Evolutionary conservation across 1,284 basidiomycete genomes (phyloP).

Genomic region (Tilletia horrida): DNA sequence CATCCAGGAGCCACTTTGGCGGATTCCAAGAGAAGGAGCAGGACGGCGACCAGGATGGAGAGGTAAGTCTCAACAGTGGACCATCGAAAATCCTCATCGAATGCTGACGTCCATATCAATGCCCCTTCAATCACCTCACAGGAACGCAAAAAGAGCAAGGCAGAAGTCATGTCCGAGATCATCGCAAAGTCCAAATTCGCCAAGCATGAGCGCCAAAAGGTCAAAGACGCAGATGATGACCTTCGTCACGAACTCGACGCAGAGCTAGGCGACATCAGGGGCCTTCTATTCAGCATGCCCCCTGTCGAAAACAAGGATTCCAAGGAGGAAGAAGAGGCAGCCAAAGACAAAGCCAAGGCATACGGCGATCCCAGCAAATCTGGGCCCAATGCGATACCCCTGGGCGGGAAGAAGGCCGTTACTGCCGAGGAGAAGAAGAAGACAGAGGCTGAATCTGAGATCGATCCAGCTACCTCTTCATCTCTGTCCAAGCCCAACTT

Average conservation of each 20-base stretch:
- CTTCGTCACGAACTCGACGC: slow-evolving; percentile 83
- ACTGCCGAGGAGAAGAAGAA: slow-evolving; percentile 26
- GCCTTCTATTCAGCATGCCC: slow-evolving; percentile 61
- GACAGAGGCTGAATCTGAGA: slow-evolving; percentile 28
- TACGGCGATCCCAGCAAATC: slow-evolving; percentile 13
- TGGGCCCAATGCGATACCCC: slow-evolving; percentile 14
- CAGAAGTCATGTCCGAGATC: slow-evolving; percentile 96
- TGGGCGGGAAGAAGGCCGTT: slow-evolving; percentile 18
- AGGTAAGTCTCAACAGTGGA: slow-evolving; percentile 26
- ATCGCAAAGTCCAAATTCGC: slow-evolving; percentile 86
- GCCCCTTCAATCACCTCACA: not conserved
- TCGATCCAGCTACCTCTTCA: slow-evolving; percentile 13
- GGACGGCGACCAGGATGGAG: slow-evolving; percentile 64
- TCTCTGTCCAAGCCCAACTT: slow-evolving; percentile 26
- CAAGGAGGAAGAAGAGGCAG: slow-evolving; percentile 4
- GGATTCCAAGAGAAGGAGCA: slow-evolving; percentile 71
- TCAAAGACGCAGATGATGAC: slow-evolving; percentile 79
- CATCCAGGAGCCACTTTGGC: slow-evolving; percentile 74
- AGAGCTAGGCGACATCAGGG: slow-evolving; percentile 77
- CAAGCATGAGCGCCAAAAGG: slow-evolving; percentile 79
- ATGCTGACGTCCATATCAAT: no score
- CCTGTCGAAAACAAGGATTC: slow-evolving; percentile 2
- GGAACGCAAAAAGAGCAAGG: slow-evolving; percentile 62
- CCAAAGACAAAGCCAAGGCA: not conserved
- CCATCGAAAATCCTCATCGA: no score